Evolutionary conservation across 495 filamentous ascomycete species (phyloP), one percentile per base, ranked within the genome.

Genomic region (Talaromyces proteolyticus): DNA sequence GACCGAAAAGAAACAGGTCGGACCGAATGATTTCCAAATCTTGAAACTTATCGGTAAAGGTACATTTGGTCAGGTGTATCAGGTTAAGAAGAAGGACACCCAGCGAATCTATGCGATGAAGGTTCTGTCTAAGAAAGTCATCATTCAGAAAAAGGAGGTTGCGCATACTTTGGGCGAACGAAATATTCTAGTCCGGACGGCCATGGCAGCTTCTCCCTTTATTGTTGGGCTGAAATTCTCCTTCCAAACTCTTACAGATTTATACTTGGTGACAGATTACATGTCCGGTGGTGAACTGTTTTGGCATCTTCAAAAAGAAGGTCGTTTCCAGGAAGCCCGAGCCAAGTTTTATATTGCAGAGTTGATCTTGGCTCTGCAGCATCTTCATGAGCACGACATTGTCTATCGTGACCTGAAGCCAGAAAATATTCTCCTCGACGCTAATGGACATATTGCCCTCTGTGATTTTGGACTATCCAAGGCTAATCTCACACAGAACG

Each of bases 301-400:
- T 69, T 99, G 92, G 91, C 93, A 99, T 72, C 69, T 99, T 39
- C 93, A 98, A 63, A 95, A 94, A 67, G 93, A 97, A 62, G 94
- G 94, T 37, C 85, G 91, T 16, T 99, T 99, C 64, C 82, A 91
- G 55, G 93, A 97, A 70, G 86, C 85, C 50, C 83, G 93, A 5
- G 93, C 94, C 45, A 98, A 95, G 67, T 99, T 99, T 63, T 99
- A 99, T 64, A 97, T 97, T 63, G 94, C 93, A 12, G 93, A 99
- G 66, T 78, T 97, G 47, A 97, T 99, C 53, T 77, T 97, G 38
- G 91, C 94, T 6, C 82, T 99, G 45, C 86, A 96, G 59, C 93
- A 97, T 61, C 81, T 99, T 2, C 93, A 99, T 67, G 80, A 92
- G 43, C 89, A 96, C 65, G 89, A 97, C 59, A 97, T 99, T 59